Evolutionary conservation across 1,284 basidiomycete genomes (phyloP), one percentile per base, ranked within the genome.

Genomic region (Hemileia vastatrix): DNA sequence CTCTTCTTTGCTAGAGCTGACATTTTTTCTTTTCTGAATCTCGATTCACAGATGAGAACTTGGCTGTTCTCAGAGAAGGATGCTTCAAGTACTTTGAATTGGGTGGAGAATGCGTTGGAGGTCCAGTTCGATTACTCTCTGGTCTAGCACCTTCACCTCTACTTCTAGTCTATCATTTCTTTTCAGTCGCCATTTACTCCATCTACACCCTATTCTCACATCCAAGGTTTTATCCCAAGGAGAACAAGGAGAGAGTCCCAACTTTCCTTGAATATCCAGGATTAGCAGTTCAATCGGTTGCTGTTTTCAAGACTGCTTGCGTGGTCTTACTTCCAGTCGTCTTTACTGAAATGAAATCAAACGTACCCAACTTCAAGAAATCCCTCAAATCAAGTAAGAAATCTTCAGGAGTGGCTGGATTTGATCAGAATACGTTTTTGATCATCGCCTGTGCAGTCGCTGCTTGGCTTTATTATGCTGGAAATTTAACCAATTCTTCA

Each of bases 81-180:
- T 97, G 95, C 78, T 96, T 98, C 83, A 90, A 90, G 73, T 98
- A 98, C 78, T 96, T 98, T 73, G 89, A 95, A 75, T 82, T 83
- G 4, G 94, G 94, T 19, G 94, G 94, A 0, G 85, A 91, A 70
- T 91, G 90, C 71, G 77, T 96, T 58, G 81, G 83, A 36, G 94
- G 88, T 1, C 95, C 94, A 1, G 91, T 96, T 9, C 86, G 84
- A 3, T 81, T 93, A 15, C 83, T 92, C 19, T 85, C 88, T 18
- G 90, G 78, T 6, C 71, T 94, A 59, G 81, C 83, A 1, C 86
- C 89, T 1, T 84, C 86, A n/a, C 89, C 90, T 0, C 67, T 83
- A 27, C 77, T 90, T 44, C 84, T 98, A 24, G 85, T 88, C 70
- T 84, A 83, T 69, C 94, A 98, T 80, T 98, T 97, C 79, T 98